These are phyloP conservation scores for Petunia axillaris DNA, from an alignment of 257 asterid genomes.

Conservation along the genomic window DNA sequence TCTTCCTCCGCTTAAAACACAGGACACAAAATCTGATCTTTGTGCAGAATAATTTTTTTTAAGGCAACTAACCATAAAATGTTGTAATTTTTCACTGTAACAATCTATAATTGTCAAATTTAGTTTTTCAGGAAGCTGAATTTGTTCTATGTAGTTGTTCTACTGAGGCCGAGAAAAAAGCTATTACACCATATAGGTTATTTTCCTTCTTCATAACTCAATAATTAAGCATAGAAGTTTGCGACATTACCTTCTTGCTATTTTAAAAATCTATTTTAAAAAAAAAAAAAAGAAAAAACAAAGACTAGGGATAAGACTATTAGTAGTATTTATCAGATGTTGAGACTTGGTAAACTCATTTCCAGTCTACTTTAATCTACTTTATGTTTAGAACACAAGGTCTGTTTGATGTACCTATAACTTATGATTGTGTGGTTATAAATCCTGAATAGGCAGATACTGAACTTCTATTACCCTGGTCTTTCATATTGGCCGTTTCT, in stretches of 20 bases:
- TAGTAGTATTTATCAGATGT: not conserved
- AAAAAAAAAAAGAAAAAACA: not conserved
- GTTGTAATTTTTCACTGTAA: not conserved
- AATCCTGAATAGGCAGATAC: constrained; percentile 1
- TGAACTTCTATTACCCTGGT: not conserved
- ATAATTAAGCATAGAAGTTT: not conserved
- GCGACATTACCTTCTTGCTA: not conserved
- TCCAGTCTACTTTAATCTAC: not conserved
- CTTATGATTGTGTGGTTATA: not conserved
- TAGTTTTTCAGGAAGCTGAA: not conserved
- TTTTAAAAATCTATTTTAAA: too few species aligned
- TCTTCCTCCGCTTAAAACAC: not conserved
- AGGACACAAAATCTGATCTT: too few species aligned
- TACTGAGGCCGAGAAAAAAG: not conserved
- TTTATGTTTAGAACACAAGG: not conserved
- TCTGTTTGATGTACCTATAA: not conserved
- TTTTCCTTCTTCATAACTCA: not conserved
- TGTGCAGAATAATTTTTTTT: not conserved
- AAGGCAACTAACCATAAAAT: not conserved
- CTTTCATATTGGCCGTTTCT: too few species aligned
- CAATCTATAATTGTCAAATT: not conserved
- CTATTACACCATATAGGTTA: not conserved
- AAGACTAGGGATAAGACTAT: not conserved
- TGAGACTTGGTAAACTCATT: not conserved
- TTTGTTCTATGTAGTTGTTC: not conserved